Evolutionary conservation across 768 basidiomycete genomes (phyloP).

Genomic region (Xerocomellus intermedius): DNA sequence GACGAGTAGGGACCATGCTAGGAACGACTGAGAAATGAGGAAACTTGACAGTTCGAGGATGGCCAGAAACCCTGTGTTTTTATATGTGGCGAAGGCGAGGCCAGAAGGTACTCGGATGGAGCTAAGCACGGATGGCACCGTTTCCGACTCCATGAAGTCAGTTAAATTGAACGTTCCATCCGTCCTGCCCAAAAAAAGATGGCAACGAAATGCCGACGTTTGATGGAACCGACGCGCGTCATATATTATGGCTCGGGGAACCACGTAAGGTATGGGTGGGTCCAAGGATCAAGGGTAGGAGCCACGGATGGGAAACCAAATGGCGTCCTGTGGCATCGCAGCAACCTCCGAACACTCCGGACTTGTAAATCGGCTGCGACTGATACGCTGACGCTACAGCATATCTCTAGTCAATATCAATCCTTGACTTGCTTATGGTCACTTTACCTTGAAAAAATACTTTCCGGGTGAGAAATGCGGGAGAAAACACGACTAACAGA

Average conservation of each 20-base stretch:
- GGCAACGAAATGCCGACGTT: not conserved
- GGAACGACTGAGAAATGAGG: constrained; percentile 20
- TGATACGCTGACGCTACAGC: not conserved
- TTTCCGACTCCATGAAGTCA: not conserved
- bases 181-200: constrained; percentile 18
- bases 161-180: constrained; percentile 9
- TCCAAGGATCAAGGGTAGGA: not conserved
- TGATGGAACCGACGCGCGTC: not conserved
- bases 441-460: not conserved
- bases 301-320: constrained; percentile 7
- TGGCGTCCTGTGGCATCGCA: constrained; percentile 1
- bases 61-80: not conserved
- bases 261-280: not conserved
- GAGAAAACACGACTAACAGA: not conserved
- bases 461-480: not conserved
- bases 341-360: not conserved
- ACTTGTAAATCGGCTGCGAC: not conserved
- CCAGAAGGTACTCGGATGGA: not conserved
- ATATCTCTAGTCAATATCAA: not conserved
- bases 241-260: not conserved
- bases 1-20: not conserved
- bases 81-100: constrained; percentile 9
- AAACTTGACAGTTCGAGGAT: constrained; percentile 11
- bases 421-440: not conserved
- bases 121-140: not conserved